Conservation (phyloP, 768 basidiomycete genomes). For the Suillus bovinus region DNA sequence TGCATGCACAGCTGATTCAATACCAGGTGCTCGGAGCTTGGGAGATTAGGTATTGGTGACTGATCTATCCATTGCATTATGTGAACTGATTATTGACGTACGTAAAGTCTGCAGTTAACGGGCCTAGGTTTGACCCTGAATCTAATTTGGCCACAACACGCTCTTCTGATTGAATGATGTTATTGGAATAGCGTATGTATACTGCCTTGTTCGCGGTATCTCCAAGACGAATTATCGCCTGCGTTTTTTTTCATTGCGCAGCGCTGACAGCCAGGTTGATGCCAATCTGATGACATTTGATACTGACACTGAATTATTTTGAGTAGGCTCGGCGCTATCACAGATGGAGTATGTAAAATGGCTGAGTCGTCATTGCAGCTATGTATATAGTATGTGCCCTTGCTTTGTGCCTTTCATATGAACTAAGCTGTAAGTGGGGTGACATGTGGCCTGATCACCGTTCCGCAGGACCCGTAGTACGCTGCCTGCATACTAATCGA, state of each 20-base stretch:
- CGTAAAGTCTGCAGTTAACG: background rate
- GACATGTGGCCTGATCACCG: background rate
- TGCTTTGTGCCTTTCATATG: background rate
- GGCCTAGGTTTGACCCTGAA: background rate
- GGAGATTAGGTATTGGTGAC: background rate
- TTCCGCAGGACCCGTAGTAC: background rate
- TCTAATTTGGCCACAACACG: background rate
- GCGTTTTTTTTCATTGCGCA: background rate
- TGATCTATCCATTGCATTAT: background rate
- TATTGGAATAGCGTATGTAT: background rate
- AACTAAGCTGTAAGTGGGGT: background rate
- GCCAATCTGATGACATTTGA: background rate
- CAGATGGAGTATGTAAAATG: background rate
- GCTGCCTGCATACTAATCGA: background rate
- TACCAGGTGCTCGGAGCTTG: background rate
- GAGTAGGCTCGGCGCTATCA: background rate
- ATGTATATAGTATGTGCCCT: background rate
- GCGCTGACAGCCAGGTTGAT: background rate
- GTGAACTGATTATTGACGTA: background rate
- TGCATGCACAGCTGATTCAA: conserved; percentile 33
- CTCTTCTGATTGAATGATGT: background rate
- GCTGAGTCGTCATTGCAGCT: background rate
- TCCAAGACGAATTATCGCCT: background rate
- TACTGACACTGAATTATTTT: background rate
- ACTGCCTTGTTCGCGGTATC: too few species aligned